Percentiles rank a stretch among this genome's conserved stretches.
Evolutionary conservation across 495 filamentous ascomycete species (phyloP).

Genomic region (Penicillium diatomitis): DNA sequence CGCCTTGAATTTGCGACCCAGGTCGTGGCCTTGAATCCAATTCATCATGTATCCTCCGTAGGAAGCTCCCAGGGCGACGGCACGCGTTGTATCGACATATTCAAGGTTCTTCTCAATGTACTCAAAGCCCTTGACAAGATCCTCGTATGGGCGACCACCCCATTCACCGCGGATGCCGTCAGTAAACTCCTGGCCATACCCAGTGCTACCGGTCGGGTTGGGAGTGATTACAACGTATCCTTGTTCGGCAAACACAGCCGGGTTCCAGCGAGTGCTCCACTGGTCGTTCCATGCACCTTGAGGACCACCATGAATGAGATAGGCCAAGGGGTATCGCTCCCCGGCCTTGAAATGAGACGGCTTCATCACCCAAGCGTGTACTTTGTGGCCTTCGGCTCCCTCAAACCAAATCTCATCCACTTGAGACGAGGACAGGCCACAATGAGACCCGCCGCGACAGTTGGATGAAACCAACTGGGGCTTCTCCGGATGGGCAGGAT

Average conservation of each 20-base stretch:
- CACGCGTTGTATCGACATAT: constrained; percentile 68
- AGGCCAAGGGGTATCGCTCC: constrained; percentile 73
- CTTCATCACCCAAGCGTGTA: constrained; percentile 76
- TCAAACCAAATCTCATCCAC: constrained; percentile 65
- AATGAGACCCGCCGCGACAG: constrained; percentile 56
- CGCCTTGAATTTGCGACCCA: constrained; percentile 72
- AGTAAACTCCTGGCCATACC: constrained; percentile 72
- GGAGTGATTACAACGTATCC: constrained; percentile 83
- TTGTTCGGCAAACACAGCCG: constrained; percentile 82
- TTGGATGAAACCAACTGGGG: constrained; percentile 51
- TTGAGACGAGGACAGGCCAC: constrained; percentile 54
- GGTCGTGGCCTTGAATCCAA: constrained; percentile 45
- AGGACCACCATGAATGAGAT: constrained; percentile 82
- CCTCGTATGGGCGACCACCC: constrained; percentile 73
- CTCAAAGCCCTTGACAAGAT: constrained; percentile 72
- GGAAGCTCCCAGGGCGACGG: constrained; percentile 73
- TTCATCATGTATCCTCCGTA: constrained; percentile 88
- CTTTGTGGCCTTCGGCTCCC: constrained; percentile 49
- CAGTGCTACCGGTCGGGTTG: constrained; percentile 80
- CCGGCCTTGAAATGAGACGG: constrained; percentile 66
- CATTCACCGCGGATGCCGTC: constrained; percentile 69
- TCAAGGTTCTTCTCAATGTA: constrained; percentile 60
- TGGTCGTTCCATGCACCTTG: constrained; percentile 76
- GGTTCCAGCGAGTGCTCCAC: constrained; percentile 90
- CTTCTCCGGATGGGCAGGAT: constrained; percentile 36